Base-by-base conservation (phyloP, 768 basidiomycete species). In the Mycena albidolilacea region DNA sequence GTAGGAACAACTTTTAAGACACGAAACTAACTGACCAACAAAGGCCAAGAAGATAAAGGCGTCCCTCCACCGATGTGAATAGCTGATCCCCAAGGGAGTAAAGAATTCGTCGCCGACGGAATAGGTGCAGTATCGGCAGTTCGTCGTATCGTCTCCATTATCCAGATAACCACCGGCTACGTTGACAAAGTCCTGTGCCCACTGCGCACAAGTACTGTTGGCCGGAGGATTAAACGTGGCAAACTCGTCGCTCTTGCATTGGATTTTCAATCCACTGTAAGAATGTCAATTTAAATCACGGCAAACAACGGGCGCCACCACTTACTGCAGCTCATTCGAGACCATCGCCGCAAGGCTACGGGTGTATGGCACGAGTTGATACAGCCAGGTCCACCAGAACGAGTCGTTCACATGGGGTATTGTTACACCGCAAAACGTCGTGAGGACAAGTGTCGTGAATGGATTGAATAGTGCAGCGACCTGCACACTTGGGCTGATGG, bases 391-490 rank as follows among this genome's bases (percentile, higher is more conserved):
- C 73, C 88, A 84, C 92, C 72, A 73, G 38, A 44, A 73, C 5
- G 37, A 11, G 62, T 95, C 81, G 5, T 86, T 86, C 0, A 91
- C 88, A 69, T 88, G 92, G 0, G 93, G 93, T 67, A 95, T 89
- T 1, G 92, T 92, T 17, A 95, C 93, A 78, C 95, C 95, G 76
- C 93, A 94, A 88, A 95, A 95, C 17, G 91, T 87, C 5, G 88
- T 82, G 63, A 95, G 88, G 48, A 92, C 84, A 41, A 92, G 80
- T 54, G 87, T 84, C 60, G 95, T 72, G 86, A 94, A 92, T 2
- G 95, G 95, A 80, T 94, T 95, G 84, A 92, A 92, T 67, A 96
- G 83, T 7, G 93, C 93, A 11, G 94, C 94, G 48, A 94, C 89
- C 78, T 93, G 91, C 63, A 96, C 88, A 58, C 91, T 90, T 0